Base-by-base conservation (phyloP, 805 yeast genomes). In the Monosporozyma solicola region DNA sequence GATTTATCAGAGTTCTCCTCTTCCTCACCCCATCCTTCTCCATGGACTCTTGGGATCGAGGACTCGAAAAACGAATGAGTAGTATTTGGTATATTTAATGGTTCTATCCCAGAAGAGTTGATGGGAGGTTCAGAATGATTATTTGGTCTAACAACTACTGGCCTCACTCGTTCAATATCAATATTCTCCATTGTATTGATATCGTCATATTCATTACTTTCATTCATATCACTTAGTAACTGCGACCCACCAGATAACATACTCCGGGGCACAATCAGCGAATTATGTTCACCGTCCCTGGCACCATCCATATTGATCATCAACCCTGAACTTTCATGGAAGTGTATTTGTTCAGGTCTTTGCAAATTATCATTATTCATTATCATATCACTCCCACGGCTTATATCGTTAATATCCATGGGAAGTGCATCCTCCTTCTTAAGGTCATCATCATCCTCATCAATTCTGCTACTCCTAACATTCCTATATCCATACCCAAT, bases 401-500 rank as follows among this genome's bases (percentile, higher is more conserved):
- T 35, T 11, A 35, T 35, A 35, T 35, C 39, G n/a, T 35, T 35
- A 4, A 35, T 35, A 35, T 15, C n/a, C 3, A 13, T 3, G n/a
- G 16, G 16, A 13, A 15, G 6, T 13, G 8, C n/a, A 35, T 15
- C 35, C 32, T 25, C 49, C 37, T 24, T 43, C 20, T 43, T 49
- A 10, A 20, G 16, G 13, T 49, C 22, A 13, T 29, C 20, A 20
- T 20, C 20, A 20, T 20, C 20, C 20, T 20, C 20, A 20, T 20
- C 20, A 20, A 20, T 20, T 20, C 20, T 20, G 20, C 20, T 44
- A 47, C 7, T 33, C 33, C 33, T 33, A 33, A 24, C 37, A 33
- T 41, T 24, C 32, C 25, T 25, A 29, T 27, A 25, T 6, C 37
- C 25, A 9, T 82, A 61, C 0, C 89, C 90, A 10, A 84, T 74